Evolutionary conservation across 1,284 basidiomycete genomes (phyloP).

Genomic region (Coniferiporia weirii): DNA sequence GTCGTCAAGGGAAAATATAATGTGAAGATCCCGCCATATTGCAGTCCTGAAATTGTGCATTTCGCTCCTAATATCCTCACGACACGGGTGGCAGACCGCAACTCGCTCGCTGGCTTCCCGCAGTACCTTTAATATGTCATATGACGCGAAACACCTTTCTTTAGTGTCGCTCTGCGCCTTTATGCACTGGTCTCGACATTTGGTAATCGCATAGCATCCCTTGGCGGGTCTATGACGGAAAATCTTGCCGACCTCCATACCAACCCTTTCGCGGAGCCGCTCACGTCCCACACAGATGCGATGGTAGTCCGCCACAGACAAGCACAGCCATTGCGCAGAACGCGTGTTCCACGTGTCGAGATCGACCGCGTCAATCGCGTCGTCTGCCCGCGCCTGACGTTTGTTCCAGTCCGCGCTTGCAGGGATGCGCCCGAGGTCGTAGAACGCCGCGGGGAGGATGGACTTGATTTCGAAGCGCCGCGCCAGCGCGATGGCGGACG

Average conservation of each 20-base stretch:
- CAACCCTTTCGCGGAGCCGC: background rate
- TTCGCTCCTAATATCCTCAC: background rate
- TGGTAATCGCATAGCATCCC: background rate
- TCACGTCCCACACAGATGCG: conserved; percentile 1
- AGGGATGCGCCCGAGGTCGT: conserved; percentile 4
- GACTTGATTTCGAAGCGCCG: conserved; percentile 4
- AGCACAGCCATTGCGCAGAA: background rate
- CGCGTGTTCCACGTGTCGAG: conserved; percentile 1
- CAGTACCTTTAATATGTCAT: background rate
- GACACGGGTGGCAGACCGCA: background rate
- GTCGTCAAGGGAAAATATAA: background rate
- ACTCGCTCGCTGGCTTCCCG: background rate
- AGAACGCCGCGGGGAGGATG: conserved; percentile 8
- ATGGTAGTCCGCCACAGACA: conserved; percentile 4
- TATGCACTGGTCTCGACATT: background rate
- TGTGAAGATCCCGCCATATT: background rate
- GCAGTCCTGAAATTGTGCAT: background rate
- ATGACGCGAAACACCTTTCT: background rate
- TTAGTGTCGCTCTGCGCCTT: background rate
- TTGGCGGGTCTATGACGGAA: background rate
- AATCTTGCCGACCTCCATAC: background rate
- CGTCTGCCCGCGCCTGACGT: background rate
- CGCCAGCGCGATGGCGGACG: conserved; percentile 1
- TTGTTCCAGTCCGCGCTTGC: background rate
- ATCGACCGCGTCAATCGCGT: background rate